Conservation (phyloP, 2,329 filamentous ascomycete species). For the Graphilbum sp. region DNA sequence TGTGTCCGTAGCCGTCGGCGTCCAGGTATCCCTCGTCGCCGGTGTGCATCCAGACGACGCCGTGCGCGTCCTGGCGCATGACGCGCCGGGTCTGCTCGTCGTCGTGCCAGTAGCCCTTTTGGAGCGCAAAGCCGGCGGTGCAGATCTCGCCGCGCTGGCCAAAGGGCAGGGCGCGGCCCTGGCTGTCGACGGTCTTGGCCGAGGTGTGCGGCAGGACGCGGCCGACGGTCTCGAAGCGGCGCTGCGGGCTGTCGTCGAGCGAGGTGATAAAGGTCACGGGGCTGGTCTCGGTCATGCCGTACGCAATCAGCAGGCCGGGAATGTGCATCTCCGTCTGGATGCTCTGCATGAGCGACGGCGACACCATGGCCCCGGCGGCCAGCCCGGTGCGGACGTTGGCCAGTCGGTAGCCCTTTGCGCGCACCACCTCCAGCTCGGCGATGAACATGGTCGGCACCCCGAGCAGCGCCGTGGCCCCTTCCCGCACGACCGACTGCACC, state of each 20-base stretch:
- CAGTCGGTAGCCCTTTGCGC: conserved; percentile 21
- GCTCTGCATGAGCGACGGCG: conserved; percentile 61
- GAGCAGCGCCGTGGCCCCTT: conserved; percentile 51
- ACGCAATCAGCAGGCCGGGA: conserved; percentile 77
- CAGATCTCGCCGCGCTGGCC: conserved; percentile 65
- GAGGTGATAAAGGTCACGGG: conserved; percentile 70
- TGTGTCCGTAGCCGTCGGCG: conserved; percentile 63
- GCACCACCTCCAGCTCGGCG: conserved; percentile 67
- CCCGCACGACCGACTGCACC: conserved; percentile 37
- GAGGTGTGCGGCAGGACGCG: conserved; percentile 67
- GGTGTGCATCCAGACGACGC: conserved; percentile 63
- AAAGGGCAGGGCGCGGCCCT: conserved; percentile 39
- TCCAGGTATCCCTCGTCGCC: conserved; percentile 88
- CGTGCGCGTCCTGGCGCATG: conserved; percentile 15
- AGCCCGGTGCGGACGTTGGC: conserved; percentile 56
- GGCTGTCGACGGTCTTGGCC: conserved; percentile 62
- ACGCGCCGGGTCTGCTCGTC: conserved; percentile 51
- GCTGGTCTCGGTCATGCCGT: conserved; percentile 87
- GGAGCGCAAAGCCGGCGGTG: conserved; percentile 70
- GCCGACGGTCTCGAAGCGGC: conserved; percentile 63
- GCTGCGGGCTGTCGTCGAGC: conserved; percentile 56
- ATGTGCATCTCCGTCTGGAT: conserved; percentile 62
- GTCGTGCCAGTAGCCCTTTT: conserved; percentile 84
- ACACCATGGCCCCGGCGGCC: conserved; percentile 73
- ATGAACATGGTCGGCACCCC: conserved; percentile 91